Evolutionary conservation across 768 basidiomycete genomes (phyloP).

Genomic region (Termitomyces sp.): DNA sequence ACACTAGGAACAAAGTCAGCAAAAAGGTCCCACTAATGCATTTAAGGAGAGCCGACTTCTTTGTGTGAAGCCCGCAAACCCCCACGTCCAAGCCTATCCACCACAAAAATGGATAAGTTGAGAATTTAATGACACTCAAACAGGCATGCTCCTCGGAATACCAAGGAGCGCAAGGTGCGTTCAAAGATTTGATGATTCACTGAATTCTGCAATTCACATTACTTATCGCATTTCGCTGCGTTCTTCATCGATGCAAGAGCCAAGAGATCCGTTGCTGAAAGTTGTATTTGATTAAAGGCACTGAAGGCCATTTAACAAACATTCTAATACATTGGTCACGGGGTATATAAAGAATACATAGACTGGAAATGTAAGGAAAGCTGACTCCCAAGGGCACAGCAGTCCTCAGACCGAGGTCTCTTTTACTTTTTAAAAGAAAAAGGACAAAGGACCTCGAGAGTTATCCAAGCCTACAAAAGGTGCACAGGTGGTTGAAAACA

Average conservation of each 20-base stretch:
- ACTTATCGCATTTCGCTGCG: background rate
- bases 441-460: no score
- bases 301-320: no score
- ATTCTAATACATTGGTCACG: no score
- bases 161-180: background rate
- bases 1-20: background rate
- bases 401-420: background rate
- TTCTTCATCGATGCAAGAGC: background rate
- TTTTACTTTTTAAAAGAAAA: no score
- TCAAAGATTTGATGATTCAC: background rate
- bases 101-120: background rate
- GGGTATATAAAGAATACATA: background rate
- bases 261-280: background rate
- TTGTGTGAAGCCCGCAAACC: background rate
- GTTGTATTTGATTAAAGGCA: background rate
- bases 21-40: background rate
- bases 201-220: background rate
- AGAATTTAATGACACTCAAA: background rate
- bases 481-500: background rate
- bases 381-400: no score
- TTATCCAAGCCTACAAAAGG: background rate
- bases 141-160: background rate
- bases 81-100: background rate
- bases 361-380: background rate
- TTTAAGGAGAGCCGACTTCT: background rate